Evolutionary conservation across 805 yeast genomes (phyloP).

Genomic region (Priceomyces fermenticarens): DNA sequence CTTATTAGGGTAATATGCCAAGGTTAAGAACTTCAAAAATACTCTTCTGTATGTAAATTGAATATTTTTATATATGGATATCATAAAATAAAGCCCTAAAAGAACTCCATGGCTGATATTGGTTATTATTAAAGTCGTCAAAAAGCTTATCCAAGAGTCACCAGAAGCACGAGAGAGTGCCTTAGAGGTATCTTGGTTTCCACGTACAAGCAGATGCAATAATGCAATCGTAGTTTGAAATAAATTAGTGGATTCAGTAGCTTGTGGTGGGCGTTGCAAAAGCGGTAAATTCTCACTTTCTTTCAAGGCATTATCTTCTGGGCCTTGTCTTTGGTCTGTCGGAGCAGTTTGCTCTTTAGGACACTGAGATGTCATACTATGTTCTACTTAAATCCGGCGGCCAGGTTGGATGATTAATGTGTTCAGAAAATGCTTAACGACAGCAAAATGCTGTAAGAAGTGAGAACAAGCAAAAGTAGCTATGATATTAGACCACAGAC

Average conservation of each 20-base stretch:
- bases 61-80: constrained; percentile 52
- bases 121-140: constrained; percentile 2
- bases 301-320: background rate
- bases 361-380: background rate
- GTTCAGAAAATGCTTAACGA: background rate
- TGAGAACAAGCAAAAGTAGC: too few relatives aligned
- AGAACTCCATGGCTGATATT: constrained; percentile 47
- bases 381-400: background rate
- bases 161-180: background rate
- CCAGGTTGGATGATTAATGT: background rate
- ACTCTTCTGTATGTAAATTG: constrained; percentile 52
- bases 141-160: background rate
- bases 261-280: constrained; percentile 2
- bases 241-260: background rate
- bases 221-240: background rate
- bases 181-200: background rate
- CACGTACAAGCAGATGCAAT: background rate
- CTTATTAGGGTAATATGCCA: constrained; percentile 64
- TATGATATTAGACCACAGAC: too few relatives aligned
- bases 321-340: background rate
- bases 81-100: constrained; percentile 50
- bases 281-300: background rate
- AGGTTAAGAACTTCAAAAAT: constrained; percentile 54
- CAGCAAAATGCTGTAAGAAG: background rate
- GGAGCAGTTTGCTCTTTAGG: background rate